Base-by-base conservation (phyloP, 2,329 filamentous ascomycete genomes). In the Daldinia sp. region DNA sequence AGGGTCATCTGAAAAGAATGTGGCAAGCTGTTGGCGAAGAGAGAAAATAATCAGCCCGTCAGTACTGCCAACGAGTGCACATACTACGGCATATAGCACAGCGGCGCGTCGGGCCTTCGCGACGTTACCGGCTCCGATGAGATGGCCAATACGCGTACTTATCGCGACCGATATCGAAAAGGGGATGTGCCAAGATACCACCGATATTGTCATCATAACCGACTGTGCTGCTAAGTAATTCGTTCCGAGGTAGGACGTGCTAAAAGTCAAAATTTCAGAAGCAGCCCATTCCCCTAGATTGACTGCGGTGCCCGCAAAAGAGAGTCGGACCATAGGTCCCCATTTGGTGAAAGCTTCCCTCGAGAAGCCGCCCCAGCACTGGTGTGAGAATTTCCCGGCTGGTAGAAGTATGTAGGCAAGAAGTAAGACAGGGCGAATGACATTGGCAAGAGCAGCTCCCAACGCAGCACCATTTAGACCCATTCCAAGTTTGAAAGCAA, bases 401-500 rank as follows among this genome's bases (percentile, higher is more conserved):
- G 82, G 74, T 64, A 82, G 79, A 61, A 81, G 77, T 23, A 82
- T 78, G 66, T 87, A 87, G 0, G 82, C 35, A 23, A 84, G 77
- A 0, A 88, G 79, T 2, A 87, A 74, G 0, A 85, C 33, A 0
- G 84, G 83, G 0, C 85, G 81, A 2, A 87, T 76, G 39, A 83
- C 81, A 61, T 87, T 85, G 13, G 83, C 82, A 0, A 86, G 67
- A 0, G 85, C 85, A 1, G 81, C 81, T 12, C 83, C 84, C 1
- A 87, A 75, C 0, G 86, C 84, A 0, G 86, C 85, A 2, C 86
- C 86, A 1, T 81, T 80, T 5, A 88, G 82, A 0, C 84, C 83
- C 81, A 85, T 81, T 0, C 66, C 76, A 6, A 82, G 44, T 7
- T 71, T 74, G 65, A 82, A 80, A 1, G 80, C 84, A 15, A 87